Evolutionary conservation across 225 moss, liverwort and hornwort genomes (phyloP).

Genomic region (Neckera pumila): DNA sequence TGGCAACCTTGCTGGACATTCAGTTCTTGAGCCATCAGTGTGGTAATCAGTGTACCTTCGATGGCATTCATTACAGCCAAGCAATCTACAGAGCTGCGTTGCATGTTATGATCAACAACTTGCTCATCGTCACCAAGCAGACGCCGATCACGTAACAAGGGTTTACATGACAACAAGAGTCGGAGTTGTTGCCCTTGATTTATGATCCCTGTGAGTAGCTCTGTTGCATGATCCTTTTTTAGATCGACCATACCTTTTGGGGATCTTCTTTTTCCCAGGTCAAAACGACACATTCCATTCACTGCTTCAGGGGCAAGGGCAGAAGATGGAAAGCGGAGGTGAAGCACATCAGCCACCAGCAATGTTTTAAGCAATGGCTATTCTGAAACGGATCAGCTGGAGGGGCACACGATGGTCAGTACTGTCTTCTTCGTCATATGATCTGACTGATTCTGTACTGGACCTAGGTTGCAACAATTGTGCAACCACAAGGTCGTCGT

Average conservation of each 20-base stretch:
- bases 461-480: background rate
- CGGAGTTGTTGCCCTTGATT: background rate
- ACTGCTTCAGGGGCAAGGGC: background rate
- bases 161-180: background rate
- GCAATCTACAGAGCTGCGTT: slow-evolving; percentile 75
- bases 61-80: slow-evolving; percentile 87
- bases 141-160: slow-evolving; percentile 37
- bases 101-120: slow-evolving; percentile 71
- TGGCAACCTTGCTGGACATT: slow-evolving; percentile 54
- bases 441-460: background rate
- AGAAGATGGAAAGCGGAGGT: background rate
- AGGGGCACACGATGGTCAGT: background rate
- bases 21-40: slow-evolving; percentile 49
- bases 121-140: slow-evolving; percentile 78
- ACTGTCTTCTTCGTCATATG: background rate
- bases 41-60: slow-evolving; percentile 54
- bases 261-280: background rate
- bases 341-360: background rate
- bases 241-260: background rate
- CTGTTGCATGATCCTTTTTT: background rate
- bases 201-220: background rate
- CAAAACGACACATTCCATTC: background rate
- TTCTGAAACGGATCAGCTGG: background rate
- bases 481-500: background rate
- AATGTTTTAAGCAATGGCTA: background rate